Conservation (phyloP, 1,284 basidiomycete genomes). For the Trametes sp. region DNA sequence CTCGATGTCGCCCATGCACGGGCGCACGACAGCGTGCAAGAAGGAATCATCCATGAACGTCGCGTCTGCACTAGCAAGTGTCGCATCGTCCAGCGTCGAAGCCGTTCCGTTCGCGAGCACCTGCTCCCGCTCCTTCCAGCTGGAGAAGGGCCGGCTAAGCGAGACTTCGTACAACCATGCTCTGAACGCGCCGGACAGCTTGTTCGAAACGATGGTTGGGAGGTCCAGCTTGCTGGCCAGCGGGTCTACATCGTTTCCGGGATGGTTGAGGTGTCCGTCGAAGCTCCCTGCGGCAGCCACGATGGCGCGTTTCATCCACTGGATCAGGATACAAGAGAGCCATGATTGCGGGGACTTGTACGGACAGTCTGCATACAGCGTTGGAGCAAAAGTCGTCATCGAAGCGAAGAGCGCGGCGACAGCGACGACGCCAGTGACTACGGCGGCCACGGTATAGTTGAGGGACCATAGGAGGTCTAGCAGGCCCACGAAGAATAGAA, state of each 20-base stretch:
- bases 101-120: constrained; percentile 5
- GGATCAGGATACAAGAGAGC: constrained; percentile 20
- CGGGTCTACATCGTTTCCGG: constrained; percentile 6
- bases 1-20: constrained; percentile 29
- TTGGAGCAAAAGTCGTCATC: constrained; percentile 21
- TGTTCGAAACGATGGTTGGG: constrained; percentile 8
- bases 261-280: constrained; percentile 16
- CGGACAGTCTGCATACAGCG: constrained; percentile 22
- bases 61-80: constrained; percentile 29
- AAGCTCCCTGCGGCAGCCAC: constrained; percentile 16
- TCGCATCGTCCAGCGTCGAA: constrained; percentile 23
- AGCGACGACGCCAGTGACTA: constrained; percentile 22
- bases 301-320: constrained; percentile 17
- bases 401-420: constrained; percentile 12
- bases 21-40: constrained; percentile 26
- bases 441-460: constrained; percentile 19
- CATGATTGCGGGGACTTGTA: constrained; percentile 30
- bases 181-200: constrained; percentile 12
- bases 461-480: constrained; percentile 29
- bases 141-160: constrained; percentile 14
- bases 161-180: constrained; percentile 20
- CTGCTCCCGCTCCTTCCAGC: constrained; percentile 29
- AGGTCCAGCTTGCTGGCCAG: constrained; percentile 22
- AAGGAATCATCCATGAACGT: constrained; percentile 33
- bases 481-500: constrained; percentile 31